phyloP scores from a whole-genome alignment of 129 eudicot genomes.

The Tanacetum coccineum region DNA sequence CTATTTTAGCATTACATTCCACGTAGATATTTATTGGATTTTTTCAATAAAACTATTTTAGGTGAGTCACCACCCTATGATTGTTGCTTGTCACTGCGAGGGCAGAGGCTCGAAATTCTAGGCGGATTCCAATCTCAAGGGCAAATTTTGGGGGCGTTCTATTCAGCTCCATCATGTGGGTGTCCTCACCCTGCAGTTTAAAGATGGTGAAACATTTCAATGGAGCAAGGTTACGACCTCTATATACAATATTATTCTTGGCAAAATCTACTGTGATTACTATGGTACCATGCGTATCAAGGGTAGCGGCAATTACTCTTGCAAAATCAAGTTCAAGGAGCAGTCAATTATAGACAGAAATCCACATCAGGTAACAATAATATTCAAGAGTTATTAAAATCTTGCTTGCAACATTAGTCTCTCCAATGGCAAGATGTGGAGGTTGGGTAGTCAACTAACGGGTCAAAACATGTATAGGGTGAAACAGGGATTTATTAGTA shows the following conservation, averaged over 20 bases:
- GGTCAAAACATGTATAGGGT: not conserved
- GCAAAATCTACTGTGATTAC: constrained; percentile 93
- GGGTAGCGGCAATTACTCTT: constrained; percentile 86
- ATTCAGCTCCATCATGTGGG: too few species aligned
- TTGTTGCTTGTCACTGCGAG: too few species aligned
- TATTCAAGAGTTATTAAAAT: not conserved
- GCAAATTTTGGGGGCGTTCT: too few species aligned
- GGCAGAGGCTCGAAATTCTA: too few species aligned
- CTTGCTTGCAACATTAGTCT: not conserved
- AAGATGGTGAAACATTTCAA: too few species aligned
- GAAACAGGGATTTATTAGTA: not conserved
- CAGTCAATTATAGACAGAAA: constrained; percentile 93
- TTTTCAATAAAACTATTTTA: too few species aligned
- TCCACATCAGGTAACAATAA: constrained; percentile 75
- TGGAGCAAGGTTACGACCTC: constrained; percentile 98
- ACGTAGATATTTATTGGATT: too few species aligned
- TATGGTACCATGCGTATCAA: constrained; percentile 96
- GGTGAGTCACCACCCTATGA: constrained; percentile 98
- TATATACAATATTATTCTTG: constrained; percentile 85
- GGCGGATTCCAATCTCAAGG: too few species aligned
- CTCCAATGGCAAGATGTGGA: not conserved
- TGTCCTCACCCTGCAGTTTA: too few species aligned
- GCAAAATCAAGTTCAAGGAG: constrained; percentile 96
- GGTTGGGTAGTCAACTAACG: not conserved
- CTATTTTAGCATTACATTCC: too few species aligned